phyloP scores from a whole-genome alignment of 257 asterid genomes.

The Craterostigma plantagineum region DNA sequence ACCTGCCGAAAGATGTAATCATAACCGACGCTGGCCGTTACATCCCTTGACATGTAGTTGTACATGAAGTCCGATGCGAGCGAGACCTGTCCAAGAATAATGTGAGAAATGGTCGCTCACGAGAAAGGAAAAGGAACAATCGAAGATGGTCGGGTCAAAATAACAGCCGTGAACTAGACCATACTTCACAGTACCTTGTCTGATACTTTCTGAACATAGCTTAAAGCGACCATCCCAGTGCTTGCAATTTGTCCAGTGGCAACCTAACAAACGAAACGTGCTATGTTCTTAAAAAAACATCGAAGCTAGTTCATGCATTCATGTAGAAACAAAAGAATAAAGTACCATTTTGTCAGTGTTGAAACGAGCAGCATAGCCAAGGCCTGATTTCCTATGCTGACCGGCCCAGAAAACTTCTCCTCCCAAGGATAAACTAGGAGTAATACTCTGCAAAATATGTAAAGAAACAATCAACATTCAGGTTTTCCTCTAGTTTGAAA shows the following conservation, averaged over 20 bases:
- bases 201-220: conserved; percentile 86
- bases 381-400: conserved; percentile 81
- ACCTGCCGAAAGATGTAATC: conserved; percentile 92
- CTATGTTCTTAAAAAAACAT: neutral
- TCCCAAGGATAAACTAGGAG: conserved; percentile 62
- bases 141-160: too few relatives aligned
- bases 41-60: conserved; percentile 74
- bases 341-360: conserved; percentile 82
- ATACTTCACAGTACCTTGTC: conserved; percentile 37
- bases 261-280: conserved; percentile 24
- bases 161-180: too few relatives aligned
- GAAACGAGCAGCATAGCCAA: conserved; percentile 87
- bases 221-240: conserved; percentile 73
- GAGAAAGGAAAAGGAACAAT: too few relatives aligned
- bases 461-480: neutral
- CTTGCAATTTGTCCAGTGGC: conserved; percentile 94
- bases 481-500: too few relatives aligned
- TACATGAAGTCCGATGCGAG: conserved; percentile 84
- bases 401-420: conserved; percentile 98
- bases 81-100: conserved; percentile 40
- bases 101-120: conserved; percentile 6
- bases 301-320: neutral
- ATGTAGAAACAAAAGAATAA: neutral
- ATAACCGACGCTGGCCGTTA: conserved; percentile 80
- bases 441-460: conserved; percentile 50